Conservation (phyloP, 1,284 basidiomycete species). For the Abortiporus biennis region DNA sequence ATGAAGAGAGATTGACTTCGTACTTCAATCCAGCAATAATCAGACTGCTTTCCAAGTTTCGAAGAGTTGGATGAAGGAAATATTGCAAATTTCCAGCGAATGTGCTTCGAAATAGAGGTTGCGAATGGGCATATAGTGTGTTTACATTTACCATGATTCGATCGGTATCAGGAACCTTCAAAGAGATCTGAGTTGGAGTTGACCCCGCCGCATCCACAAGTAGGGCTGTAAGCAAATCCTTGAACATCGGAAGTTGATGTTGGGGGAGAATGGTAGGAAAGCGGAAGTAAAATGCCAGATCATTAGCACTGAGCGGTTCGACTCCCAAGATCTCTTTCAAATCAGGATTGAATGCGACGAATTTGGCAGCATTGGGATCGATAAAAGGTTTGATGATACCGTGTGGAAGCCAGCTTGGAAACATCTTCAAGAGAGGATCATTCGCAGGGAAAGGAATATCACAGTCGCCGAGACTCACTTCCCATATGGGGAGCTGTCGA, state of each 20-base stretch:
- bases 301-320: not conserved
- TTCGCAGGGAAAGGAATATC: too few species aligned
- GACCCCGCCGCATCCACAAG: too few species aligned
- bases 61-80: slow-evolving; percentile 8
- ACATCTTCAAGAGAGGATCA: too few species aligned
- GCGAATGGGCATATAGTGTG: slow-evolving; percentile 8
- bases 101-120: slow-evolving; percentile 1
- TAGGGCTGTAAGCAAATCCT: too few species aligned
- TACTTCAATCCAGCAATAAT: slow-evolving; percentile 6
- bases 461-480: not conserved
- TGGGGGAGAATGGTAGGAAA: not conserved
- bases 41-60: slow-evolving; percentile 6
- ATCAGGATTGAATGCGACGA: not conserved
- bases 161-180: slow-evolving; percentile 6
- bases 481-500: slow-evolving; percentile 6
- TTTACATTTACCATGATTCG: slow-evolving; percentile 1
- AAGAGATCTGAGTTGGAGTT: too few species aligned
- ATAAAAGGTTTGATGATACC: too few species aligned
- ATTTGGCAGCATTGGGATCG: too few species aligned
- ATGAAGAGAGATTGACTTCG: slow-evolving; percentile 6
- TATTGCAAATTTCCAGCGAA: slow-evolving; percentile 2
- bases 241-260: not conserved
- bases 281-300: too few species aligned
- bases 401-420: too few species aligned
- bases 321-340: not conserved